phyloP scores from a whole-genome alignment of 139 green algal genomes.

The Nannochloris sp. region DNA sequence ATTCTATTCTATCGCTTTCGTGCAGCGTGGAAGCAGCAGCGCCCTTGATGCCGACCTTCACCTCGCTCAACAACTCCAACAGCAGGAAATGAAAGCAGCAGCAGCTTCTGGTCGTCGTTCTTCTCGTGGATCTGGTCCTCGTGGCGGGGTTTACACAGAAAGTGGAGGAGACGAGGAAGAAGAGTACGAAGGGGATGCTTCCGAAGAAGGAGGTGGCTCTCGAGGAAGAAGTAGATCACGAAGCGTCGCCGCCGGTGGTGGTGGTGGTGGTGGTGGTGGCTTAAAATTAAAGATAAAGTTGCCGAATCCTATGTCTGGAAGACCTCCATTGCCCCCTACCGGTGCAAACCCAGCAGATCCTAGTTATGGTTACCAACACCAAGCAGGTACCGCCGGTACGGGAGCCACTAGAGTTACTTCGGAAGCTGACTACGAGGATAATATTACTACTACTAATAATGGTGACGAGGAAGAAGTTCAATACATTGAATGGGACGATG shows the following conservation, averaged over 20 bases:
- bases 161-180: neutral
- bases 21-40: neutral
- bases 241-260: neutral
- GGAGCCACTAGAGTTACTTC: too few relatives aligned
- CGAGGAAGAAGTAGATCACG: neutral
- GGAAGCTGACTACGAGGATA: too few relatives aligned
- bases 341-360: too few relatives aligned
- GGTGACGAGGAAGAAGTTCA: conserved; percentile 11
- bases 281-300: neutral
- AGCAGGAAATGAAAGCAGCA: too few relatives aligned
- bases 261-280: neutral
- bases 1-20: too few relatives aligned
- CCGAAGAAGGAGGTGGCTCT: neutral
- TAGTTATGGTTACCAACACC: too few relatives aligned
- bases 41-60: neutral
- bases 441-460: neutral
- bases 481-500: neutral
- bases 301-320: too few relatives aligned
- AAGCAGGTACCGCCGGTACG: too few relatives aligned
- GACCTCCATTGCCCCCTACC: too few relatives aligned
- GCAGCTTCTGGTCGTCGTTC: too few relatives aligned
- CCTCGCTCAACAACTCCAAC: neutral
- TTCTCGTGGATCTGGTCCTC: too few relatives aligned
- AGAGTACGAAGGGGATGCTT: neutral
- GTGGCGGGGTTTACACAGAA: too few relatives aligned